Base-by-base conservation (phyloP, 768 basidiomycete species). In the Daedaleopsis sinensis region DNA sequence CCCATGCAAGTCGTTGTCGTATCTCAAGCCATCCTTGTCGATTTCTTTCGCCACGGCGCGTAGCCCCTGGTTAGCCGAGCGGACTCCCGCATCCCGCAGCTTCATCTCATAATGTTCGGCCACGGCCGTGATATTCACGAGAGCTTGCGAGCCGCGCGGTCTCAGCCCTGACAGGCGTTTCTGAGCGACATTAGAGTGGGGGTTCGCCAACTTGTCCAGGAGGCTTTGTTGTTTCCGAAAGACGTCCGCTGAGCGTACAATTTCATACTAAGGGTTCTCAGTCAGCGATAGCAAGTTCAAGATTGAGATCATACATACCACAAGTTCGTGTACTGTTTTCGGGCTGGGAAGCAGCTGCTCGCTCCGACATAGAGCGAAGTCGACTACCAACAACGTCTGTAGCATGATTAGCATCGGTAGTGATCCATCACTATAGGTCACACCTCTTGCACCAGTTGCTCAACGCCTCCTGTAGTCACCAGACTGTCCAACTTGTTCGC, bases 1-100 rank as follows among this genome's bases (percentile, higher is more conserved):
- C 54, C 23, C 69, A 9, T 72, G 65, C 52, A 68, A 47, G 23
- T 73, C 72, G 6, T 64, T 77, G 67, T 71, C 70, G 11, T 73
- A 77, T 46, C 82, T 78, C 54, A 89, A 67, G 0, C 89, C 89
- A 64, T 88, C 81, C 57, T 75, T 76, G 60, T 90, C 89, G 23
- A 90, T 82, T 42, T 87, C 83, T 61, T 76, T 73, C 36, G 82
- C 79, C n/a, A 91, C 79, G 8, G 80, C 69, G n/a, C 77, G 78
- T 74, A 91, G 76, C 1, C 85, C 84, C 43, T 79, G 76, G 63
- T 77, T 81, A n/a, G 85, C 84, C 11, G 80, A 83, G 48, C 74
- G 77, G 11, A 75, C 75, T 12, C 76, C 76, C 6, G 77, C 77
- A 37, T 74, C 71, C 2, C 70, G 68, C 38, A 90, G 76, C 67